A percentile compares a stretch with the other conserved stretches of the same genome.
phyloP scores from a whole-genome alignment of 2,329 filamentous ascomycete genomes.

The Sphaerulina populicola region DNA sequence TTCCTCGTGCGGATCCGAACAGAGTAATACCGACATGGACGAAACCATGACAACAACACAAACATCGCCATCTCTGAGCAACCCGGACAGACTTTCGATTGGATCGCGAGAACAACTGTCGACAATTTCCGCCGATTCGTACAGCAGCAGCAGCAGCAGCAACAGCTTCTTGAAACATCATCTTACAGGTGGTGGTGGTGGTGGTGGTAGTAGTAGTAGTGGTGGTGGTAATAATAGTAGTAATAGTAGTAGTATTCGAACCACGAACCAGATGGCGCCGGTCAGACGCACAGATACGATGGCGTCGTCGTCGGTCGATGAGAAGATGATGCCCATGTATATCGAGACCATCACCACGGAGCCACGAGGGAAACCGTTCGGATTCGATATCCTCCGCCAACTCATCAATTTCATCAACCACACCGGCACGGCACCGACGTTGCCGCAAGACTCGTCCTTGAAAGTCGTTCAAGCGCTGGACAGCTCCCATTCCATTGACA shows the following conservation, averaged over 20 bases:
- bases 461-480: constrained; percentile 17
- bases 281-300: not conserved
- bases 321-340: not conserved
- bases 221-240: no score
- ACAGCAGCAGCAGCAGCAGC: not conserved
- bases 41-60: not conserved
- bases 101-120: not conserved
- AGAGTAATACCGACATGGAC: not conserved
- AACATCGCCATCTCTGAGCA: not conserved
- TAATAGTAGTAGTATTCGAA: not conserved
- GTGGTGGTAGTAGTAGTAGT: no score
- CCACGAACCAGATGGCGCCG: not conserved
- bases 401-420: constrained; percentile 14
- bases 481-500: constrained; percentile 7
- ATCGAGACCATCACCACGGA: constrained; percentile 16
- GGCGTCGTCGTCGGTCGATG: not conserved
- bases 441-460: constrained; percentile 8
- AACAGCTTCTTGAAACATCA: not conserved
- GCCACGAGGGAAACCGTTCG: constrained; percentile 17
- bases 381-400: constrained; percentile 18
- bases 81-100: not conserved
- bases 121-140: not conserved
- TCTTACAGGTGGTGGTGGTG: no score
- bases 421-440: not conserved
- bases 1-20: not conserved